Conservation (phyloP, 2,329 filamentous ascomycete species). For the Epichloe sylvatica region DNA sequence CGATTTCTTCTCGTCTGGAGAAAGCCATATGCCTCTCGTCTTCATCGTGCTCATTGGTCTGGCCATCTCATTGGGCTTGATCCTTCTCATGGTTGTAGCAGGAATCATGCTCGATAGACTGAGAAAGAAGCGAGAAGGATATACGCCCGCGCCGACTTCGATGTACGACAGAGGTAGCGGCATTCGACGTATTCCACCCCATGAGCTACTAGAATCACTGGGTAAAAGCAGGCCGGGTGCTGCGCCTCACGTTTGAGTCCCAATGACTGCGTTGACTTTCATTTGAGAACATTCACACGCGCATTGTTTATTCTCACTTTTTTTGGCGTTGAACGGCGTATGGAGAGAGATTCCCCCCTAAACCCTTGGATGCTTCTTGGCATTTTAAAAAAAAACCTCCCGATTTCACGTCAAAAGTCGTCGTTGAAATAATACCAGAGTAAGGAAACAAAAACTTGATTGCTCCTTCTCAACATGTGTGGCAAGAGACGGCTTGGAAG, state of each 20-base stretch:
- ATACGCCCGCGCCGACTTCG: constrained; percentile 59
- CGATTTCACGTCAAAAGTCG: too few species aligned
- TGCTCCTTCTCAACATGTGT: not conserved
- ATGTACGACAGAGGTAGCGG: constrained; percentile 47
- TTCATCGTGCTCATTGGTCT: constrained; percentile 71
- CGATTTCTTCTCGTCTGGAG: constrained; percentile 54
- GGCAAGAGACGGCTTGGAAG: not conserved
- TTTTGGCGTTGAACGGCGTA: constrained; percentile 4
- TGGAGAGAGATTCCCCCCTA: not conserved
- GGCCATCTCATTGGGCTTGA: constrained; percentile 62
- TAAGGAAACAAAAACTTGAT: not conserved
- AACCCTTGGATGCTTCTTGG: too few species aligned
- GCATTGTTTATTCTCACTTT: constrained; percentile 7
- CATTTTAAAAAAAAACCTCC: too few species aligned
- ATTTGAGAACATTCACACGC: constrained; percentile 15
- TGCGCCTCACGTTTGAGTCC: constrained; percentile 35
- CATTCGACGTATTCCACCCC: constrained; percentile 46
- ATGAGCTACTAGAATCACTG: constrained; percentile 43
- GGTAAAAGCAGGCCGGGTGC: constrained; percentile 30
- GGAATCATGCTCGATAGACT: constrained; percentile 64
- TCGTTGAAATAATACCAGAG: too few species aligned
- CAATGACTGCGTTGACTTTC: constrained; percentile 10
- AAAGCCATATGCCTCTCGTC: constrained; percentile 51
- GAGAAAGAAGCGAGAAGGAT: constrained; percentile 65
- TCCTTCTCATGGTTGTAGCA: constrained; percentile 61